Evolutionary conservation across 495 filamentous ascomycete species (phyloP).

Genomic region (Penicillium roqueforti): DNA sequence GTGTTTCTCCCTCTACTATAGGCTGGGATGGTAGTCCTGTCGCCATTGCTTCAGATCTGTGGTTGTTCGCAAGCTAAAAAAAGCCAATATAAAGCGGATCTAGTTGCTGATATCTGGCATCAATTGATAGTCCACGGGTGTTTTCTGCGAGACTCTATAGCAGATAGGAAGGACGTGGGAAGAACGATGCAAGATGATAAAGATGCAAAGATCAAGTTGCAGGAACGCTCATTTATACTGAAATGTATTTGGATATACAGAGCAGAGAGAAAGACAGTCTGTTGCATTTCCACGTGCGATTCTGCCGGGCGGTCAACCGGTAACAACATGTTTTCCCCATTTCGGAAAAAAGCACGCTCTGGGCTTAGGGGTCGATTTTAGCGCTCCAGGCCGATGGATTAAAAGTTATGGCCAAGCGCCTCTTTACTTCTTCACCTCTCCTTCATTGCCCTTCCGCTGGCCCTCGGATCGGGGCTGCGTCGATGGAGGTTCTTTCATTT

Average conservation of each 20-base stretch:
- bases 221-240: neutral
- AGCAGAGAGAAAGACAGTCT: neutral
- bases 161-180: neutral
- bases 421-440: constrained; percentile 25
- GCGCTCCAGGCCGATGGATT: constrained; percentile 26
- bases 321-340: constrained; percentile 10
- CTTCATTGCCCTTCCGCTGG: constrained; percentile 29
- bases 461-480: constrained; percentile 28
- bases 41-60: neutral
- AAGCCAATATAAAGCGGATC: neutral
- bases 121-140: neutral
- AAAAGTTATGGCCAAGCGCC: constrained; percentile 42
- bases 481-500: constrained; percentile 40
- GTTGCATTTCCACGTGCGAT: constrained; percentile 12
- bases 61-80: constrained; percentile 1
- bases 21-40: neutral
- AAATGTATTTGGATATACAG: neutral
- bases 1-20: neutral
- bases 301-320: constrained; percentile 20
- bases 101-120: constrained; percentile 12
- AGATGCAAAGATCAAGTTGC: neutral
- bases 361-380: constrained; percentile 3
- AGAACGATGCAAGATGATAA: neutral
- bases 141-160: neutral
- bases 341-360: constrained; percentile 15